Conservation (phyloP, 106 monocot species). For the Ottelia alismoides region DNA sequence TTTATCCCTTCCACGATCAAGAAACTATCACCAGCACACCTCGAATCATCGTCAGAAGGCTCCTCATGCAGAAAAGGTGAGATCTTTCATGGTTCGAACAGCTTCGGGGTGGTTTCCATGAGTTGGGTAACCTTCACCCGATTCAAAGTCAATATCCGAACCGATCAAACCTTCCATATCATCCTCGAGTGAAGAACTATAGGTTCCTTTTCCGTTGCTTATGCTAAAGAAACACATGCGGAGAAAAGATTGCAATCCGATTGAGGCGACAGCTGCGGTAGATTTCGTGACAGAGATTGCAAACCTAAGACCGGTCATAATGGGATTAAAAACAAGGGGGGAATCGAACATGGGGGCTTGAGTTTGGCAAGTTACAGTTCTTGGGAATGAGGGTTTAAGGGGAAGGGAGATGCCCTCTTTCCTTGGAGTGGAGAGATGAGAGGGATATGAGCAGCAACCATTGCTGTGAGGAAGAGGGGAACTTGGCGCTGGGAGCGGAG, state of each 20-base stretch:
- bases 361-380: too few species aligned
- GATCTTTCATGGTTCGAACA: not conserved
- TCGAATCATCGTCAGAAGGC: not conserved
- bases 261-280: not conserved
- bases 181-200: not conserved
- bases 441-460: too few species aligned
- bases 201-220: not conserved
- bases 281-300: not conserved
- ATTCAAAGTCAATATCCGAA: not conserved
- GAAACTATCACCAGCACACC: not conserved
- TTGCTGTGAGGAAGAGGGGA: too few species aligned
- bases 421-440: too few species aligned
- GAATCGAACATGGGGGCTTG: too few species aligned
- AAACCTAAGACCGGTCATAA: too few species aligned
- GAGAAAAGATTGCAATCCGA: not conserved
- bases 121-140: not conserved
- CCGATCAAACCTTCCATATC: not conserved
- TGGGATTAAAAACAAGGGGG: too few species aligned
- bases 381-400: too few species aligned
- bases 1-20: not conserved
- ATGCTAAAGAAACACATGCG: not conserved
- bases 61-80: not conserved
- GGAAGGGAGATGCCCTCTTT: too few species aligned
- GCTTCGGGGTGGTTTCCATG: not conserved
- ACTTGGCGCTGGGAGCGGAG: not conserved